phyloP scores from a whole-genome alignment of 441 rosid species.

The Biscutella laevigata region DNA sequence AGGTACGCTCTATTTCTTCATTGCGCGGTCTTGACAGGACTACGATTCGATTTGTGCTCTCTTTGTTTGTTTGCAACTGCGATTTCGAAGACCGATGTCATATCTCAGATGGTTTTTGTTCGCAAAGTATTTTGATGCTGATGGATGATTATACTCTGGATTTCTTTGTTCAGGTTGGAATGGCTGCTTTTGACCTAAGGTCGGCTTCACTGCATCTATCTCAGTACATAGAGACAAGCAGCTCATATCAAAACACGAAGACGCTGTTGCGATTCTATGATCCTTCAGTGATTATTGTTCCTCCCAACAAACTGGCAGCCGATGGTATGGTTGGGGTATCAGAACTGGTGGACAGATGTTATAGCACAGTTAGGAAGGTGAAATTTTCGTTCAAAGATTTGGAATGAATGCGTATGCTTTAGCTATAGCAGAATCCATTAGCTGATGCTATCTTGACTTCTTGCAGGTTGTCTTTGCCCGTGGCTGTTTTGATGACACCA shows the following conservation, averaged over 20 bases:
- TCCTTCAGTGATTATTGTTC: constrained; percentile 72
- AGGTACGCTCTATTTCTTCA: constrained; percentile 39
- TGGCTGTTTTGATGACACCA: constrained; percentile 92
- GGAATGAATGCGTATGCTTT: neutral
- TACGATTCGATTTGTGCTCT: constrained; percentile 6
- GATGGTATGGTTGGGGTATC: constrained; percentile 94
- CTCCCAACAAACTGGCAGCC: constrained; percentile 76
- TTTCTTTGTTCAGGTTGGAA: constrained; percentile 58
- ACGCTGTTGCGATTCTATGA: constrained; percentile 80
- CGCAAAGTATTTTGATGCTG: neutral
- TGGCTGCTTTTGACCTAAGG: constrained; percentile 92
- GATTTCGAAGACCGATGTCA: constrained; percentile 3
- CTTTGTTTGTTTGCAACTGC: neutral
- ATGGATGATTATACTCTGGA: neutral
- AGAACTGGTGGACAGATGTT: constrained; percentile 63
- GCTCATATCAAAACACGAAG: constrained; percentile 87
- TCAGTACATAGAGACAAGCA: constrained; percentile 92
- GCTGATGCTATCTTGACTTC: constrained; percentile 13
- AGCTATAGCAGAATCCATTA: constrained; percentile 9
- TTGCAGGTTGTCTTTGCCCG: constrained; percentile 79
- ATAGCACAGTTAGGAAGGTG: constrained; percentile 70
- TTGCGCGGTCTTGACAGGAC: neutral
- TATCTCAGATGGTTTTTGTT: neutral
- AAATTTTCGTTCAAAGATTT: too few species aligned
- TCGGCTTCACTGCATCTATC: constrained; percentile 89